Conservation (phyloP, 768 basidiomycete species). For the Collybia nuda region DNA sequence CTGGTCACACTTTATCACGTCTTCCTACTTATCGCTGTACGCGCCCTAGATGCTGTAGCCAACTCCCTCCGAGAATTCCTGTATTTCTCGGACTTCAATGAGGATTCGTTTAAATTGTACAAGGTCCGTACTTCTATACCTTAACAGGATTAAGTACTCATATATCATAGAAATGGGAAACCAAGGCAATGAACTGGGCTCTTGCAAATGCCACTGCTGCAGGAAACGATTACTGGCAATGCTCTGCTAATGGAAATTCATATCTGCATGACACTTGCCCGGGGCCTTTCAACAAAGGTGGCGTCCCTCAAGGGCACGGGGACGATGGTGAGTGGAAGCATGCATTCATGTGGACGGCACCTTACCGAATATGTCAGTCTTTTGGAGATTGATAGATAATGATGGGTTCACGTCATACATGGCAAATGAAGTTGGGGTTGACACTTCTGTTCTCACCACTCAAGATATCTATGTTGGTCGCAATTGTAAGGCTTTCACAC, state of each 20-base stretch:
- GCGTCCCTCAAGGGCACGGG: no score
- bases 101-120: not conserved
- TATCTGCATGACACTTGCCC: not conserved
- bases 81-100: not conserved
- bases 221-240: constrained; percentile 2
- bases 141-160: not conserved
- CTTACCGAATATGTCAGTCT: no score
- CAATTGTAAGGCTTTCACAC: no score
- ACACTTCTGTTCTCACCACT: no score
- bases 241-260: not conserved
- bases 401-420: no score
- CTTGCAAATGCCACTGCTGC: not conserved
- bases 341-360: no score
- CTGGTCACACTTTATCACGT: no score
- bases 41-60: not conserved
- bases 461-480: no score
- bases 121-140: not conserved
- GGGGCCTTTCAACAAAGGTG: not conserved
- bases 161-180: not conserved
- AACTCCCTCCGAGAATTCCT: not conserved
- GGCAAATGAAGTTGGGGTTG: no score
- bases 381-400: no score
- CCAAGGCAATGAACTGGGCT: not conserved
- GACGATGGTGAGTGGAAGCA: no score
- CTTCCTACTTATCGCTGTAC: not conserved